Conservation (phyloP, 306 rosid genomes). For the Calophaca sinica region DNA sequence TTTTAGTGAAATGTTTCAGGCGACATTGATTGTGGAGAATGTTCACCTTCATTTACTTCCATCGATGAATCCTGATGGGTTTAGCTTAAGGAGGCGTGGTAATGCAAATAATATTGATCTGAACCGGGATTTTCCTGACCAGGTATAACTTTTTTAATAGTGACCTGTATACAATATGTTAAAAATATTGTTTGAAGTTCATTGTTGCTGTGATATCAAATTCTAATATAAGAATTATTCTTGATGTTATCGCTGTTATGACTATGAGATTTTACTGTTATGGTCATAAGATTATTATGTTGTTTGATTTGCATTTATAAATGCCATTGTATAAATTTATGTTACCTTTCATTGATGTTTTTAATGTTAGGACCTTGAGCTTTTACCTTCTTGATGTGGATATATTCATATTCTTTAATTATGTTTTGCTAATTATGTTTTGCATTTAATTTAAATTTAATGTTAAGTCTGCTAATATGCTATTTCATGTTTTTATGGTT, state of each 20-base stretch:
- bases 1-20: conserved; percentile 60
- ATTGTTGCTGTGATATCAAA: conserved; percentile 35
- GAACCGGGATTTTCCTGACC: conserved; percentile 96
- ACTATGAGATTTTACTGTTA: conserved; percentile 8
- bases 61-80: conserved; percentile 97
- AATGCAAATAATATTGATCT: conserved; percentile 89
- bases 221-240: conserved; percentile 25
- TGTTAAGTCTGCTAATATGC: neutral
- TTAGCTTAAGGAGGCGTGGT: conserved; percentile 72
- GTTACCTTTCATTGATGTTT: conserved; percentile 18
- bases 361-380: neutral
- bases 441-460: conserved; percentile 18
- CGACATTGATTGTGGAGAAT: conserved; percentile 74
- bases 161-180: conserved; percentile 32
- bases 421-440: neutral
- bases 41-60: conserved; percentile 98
- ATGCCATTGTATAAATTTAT: conserved; percentile 18
- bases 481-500: neutral
- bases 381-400: conserved; percentile 32
- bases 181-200: conserved; percentile 23
- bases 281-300: conserved; percentile 8
- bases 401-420: neutral
- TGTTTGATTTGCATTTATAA: neutral
- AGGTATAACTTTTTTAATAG: conserved; percentile 57
- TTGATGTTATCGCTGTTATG: conserved; percentile 35